A percentile compares a stretch with the other conserved stretches of the same genome.
Evolutionary conservation across 2,329 filamentous ascomycete species (phyloP).

Genomic region (Aspergillus floridensis): DNA sequence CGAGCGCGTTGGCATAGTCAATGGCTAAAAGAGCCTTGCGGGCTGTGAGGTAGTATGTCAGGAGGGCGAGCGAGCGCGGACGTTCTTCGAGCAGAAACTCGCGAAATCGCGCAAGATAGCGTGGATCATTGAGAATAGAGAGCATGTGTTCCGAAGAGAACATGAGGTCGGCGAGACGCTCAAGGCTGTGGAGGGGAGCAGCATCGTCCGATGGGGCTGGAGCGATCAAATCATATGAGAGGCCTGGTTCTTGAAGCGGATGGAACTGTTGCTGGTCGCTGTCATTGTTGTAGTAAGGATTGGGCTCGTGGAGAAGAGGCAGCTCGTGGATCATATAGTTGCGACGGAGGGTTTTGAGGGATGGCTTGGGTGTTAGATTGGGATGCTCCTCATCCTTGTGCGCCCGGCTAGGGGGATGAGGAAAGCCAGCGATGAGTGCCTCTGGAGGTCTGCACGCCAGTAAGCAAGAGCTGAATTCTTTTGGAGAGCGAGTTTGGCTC

Average conservation of each 20-base stretch:
- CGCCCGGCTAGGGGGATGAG: constrained; percentile 20
- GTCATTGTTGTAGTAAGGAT: constrained; percentile 25
- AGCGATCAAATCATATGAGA: constrained; percentile 37
- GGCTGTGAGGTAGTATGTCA: constrained; percentile 71
- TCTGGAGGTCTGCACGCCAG: neutral
- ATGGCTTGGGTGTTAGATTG: constrained; percentile 18
- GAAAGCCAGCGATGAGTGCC: constrained; percentile 23
- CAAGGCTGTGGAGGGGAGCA: constrained; percentile 51
- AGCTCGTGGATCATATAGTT: constrained; percentile 27
- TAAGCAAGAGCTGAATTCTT: neutral
- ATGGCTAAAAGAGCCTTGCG: constrained; percentile 70
- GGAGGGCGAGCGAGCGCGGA: constrained; percentile 61
- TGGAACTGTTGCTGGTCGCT: constrained; percentile 20
- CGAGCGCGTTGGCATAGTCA: constrained; percentile 67
- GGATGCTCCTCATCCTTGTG: constrained; percentile 17
- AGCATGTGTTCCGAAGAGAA: constrained; percentile 65
- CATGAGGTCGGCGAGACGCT: constrained; percentile 62
- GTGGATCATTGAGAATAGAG: constrained; percentile 63
- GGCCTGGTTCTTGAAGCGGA: constrained; percentile 32
- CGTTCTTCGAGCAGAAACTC: constrained; percentile 61
- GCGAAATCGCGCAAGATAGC: constrained; percentile 64
- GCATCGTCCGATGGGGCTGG: constrained; percentile 26
- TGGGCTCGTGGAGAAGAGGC: constrained; percentile 28
- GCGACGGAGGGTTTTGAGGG: constrained; percentile 28
- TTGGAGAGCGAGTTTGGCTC: neutral